These are phyloP conservation scores for Amanita inopinata DNA, from an alignment of 768 basidiomycete species.

Conservation along the genomic window DNA sequence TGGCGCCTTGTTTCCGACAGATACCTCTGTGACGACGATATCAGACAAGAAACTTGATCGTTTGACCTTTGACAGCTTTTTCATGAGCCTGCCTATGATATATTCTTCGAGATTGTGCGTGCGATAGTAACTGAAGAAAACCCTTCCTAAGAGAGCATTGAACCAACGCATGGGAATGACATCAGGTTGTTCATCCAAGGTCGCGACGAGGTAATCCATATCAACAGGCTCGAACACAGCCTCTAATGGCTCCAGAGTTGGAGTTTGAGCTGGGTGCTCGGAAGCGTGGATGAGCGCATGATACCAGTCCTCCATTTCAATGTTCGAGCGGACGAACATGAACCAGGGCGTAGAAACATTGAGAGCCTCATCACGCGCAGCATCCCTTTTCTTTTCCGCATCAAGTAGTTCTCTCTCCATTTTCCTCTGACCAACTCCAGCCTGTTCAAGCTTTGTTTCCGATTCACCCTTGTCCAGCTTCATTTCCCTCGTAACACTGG, in stretches of 20 bases:
- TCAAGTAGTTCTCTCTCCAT: slow-evolving; percentile 27
- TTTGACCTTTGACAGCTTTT: slow-evolving; percentile 88
- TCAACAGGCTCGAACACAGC: slow-evolving; percentile 65
- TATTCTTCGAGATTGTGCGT: slow-evolving; percentile 75
- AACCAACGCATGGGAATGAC: slow-evolving; percentile 97
- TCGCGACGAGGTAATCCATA: slow-evolving; percentile 76
- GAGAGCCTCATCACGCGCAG: slow-evolving; percentile 40
- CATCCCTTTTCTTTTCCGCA: slow-evolving; percentile 32
- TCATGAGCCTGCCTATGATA: slow-evolving; percentile 85
- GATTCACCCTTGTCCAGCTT: slow-evolving; percentile 24
- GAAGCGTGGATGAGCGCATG: slow-evolving; percentile 71
- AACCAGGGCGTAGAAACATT: slow-evolving; percentile 72
- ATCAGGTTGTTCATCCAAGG: slow-evolving; percentile 88
- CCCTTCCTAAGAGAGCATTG: slow-evolving; percentile 85
- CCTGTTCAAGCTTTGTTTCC: slow-evolving; percentile 22
- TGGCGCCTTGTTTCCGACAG: slow-evolving; percentile 76
- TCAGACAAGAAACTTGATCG: slow-evolving; percentile 80
- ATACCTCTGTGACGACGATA: slow-evolving; percentile 80
- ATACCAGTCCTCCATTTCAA: slow-evolving; percentile 98
- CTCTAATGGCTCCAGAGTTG: slow-evolving; percentile 49
- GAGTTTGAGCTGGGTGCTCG: slow-evolving; percentile 49
- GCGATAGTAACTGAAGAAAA: slow-evolving; percentile 88
- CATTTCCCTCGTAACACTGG: slow-evolving; percentile 48
- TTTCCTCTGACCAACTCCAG: slow-evolving; percentile 18
- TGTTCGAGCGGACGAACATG: slow-evolving; percentile 80